phyloP scores from a whole-genome alignment of 164 flowering plant genomes.

The Litsea cubeba region DNA sequence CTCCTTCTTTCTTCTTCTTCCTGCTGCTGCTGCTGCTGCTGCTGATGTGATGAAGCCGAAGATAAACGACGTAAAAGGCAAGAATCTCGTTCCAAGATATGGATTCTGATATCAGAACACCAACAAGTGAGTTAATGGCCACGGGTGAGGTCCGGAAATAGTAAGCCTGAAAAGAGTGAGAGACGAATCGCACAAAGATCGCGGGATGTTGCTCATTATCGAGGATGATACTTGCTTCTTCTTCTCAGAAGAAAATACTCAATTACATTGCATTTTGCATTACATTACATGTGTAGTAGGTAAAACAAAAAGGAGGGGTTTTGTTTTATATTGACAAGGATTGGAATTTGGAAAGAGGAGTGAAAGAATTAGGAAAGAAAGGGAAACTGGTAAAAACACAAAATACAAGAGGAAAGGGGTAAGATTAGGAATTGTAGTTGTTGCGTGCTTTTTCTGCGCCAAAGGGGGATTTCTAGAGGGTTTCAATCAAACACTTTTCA shows the following conservation, averaged over 20 bases:
- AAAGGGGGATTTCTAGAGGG: no score
- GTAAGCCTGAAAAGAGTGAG: slow-evolving; percentile 51
- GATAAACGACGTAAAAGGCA: slow-evolving; percentile 12
- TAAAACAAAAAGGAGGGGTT: no score
- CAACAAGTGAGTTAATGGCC: slow-evolving; percentile 51
- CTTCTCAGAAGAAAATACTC: not conserved
- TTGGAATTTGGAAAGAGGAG: not conserved
- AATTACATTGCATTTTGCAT: no score
- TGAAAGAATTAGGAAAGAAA: no score
- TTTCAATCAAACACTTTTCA: no score
- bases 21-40: not conserved
- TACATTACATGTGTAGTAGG: no score
- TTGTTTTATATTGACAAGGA: no score
- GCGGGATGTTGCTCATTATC: slow-evolving; percentile 75
- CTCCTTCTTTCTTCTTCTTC: slow-evolving; percentile 3
- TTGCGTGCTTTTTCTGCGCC: not conserved
- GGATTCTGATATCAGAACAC: not conserved
- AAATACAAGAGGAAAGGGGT: not conserved
- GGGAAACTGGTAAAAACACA: not conserved
- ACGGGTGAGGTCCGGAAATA: slow-evolving; percentile 67
- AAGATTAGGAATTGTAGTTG: not conserved
- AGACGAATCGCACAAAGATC: slow-evolving; percentile 45
- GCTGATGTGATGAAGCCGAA: slow-evolving; percentile 30
- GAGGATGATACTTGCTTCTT: not conserved
- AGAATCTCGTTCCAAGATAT: not conserved